These are phyloP conservation scores for Trametes sanguinea DNA, from an alignment of 768 basidiomycete species.

Conservation along the genomic window DNA sequence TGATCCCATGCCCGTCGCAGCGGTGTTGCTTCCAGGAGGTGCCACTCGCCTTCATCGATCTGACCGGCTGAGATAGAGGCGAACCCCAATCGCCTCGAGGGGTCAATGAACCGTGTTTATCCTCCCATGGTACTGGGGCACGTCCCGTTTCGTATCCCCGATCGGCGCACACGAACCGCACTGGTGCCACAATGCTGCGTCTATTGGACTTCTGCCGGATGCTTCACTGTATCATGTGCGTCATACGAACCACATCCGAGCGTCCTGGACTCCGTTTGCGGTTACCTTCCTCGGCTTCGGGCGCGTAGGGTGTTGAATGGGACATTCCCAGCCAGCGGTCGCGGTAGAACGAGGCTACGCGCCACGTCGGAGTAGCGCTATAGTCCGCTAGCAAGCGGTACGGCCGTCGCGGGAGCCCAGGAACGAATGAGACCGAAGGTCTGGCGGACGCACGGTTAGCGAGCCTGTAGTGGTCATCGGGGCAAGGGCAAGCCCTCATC, in stretches of 20 bases:
- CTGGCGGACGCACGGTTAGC: neutral
- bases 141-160: neutral
- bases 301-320: neutral
- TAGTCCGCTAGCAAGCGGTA: neutral
- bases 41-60: neutral
- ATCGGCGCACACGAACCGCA: conserved; percentile 6
- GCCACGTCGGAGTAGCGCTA: too few relatives aligned
- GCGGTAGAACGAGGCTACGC: conserved; percentile 7
- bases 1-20: conserved; percentile 4
- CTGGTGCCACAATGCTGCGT: conserved; percentile 13
- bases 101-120: neutral
- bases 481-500: conserved; percentile 6
- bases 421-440: conserved; percentile 2
- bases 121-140: neutral
- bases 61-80: neutral
- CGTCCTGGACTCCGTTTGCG: neutral
- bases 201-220: conserved; percentile 15
- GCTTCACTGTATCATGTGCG: conserved; percentile 6
- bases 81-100: neutral
- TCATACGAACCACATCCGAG: neutral
- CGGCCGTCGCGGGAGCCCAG: conserved; percentile 1
- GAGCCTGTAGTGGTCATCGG: conserved; percentile 1
- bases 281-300: neutral
- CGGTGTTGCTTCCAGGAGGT: neutral
- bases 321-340: neutral